Base-by-base conservation (phyloP, 768 basidiomycete species). In the Rhodosporidiobolus sp. region DNA sequence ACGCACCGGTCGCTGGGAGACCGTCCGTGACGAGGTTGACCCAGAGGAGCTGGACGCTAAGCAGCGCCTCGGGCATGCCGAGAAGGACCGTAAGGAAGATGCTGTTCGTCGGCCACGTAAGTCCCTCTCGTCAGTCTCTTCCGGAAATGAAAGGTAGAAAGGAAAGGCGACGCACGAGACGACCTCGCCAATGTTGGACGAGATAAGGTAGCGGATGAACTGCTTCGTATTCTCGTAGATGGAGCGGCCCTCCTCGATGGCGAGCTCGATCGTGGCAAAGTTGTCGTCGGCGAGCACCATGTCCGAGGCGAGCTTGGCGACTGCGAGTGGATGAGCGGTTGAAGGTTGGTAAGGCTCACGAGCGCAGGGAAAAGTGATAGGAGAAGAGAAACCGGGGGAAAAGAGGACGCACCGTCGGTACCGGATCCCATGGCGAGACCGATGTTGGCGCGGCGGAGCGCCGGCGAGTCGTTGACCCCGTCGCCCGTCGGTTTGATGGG, bases 221-320 rank as follows among this genome's bases (percentile, higher is more conserved):
- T 98, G 95, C 83, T 99, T 99, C 56, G 94, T 98, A 83, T 99
- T 99, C 83, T 97, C 97, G 83, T 97, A 98, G 79, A 98, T 99
- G 69, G 95, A 85, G 82, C 95, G 85, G 77, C 95, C 95, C 83
- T 99, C 95, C 81, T 98, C 95, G 56, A 99, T 94, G 14, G 95
- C 95, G 77, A 88, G 85, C 81, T 96, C 94, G 82, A 99, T 97
- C 12, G 94, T 94, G 19, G 93, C 89, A 82, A 99, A 99, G 84
- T 98, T 98, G 59, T 94, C 94, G 81, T 95, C 94, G 10, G 92
- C 90, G 62, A 94, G 87, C 43, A 99, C 94, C 93, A 99, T 95
- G 81, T 99, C 95, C 14, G 95, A 92, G 8, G 95, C 96, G 70
- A 96, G 84, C 83, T 97, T 98, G 72, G 95, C 95, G 54, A 99